Percentiles rank a stretch among this genome's conserved stretches.
phyloP scores from a whole-genome alignment of 2,329 filamentous ascomycete species.

The Neonectria ditissima region DNA sequence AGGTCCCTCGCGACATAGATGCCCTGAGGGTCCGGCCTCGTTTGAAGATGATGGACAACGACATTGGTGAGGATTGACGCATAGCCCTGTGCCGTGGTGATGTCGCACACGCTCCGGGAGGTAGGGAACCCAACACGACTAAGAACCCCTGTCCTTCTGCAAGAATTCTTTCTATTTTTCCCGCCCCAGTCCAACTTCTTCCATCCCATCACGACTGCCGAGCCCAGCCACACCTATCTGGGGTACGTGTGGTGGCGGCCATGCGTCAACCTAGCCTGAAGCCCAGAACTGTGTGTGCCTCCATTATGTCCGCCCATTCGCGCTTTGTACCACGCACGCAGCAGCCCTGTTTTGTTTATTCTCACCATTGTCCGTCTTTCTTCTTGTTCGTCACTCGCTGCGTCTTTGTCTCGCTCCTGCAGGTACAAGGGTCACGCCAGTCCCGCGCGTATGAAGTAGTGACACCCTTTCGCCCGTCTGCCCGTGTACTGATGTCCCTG shows the following conservation, averaged over 20 bases:
- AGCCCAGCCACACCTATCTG: slow-evolving; percentile 6
- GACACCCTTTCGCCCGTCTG: slow-evolving; percentile 3
- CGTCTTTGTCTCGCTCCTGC: slow-evolving; percentile 18
- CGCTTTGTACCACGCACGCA: not conserved
- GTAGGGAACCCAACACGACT: slow-evolving; percentile 3
- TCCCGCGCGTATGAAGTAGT: slow-evolving; percentile 2
- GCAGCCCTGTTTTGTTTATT: not conserved
- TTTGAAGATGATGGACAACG: not conserved
- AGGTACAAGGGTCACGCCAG: slow-evolving; percentile 8
- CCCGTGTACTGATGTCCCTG: slow-evolving; percentile 1
- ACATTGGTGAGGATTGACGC: not conserved
- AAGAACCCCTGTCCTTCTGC: slow-evolving; percentile 9
- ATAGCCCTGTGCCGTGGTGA: slow-evolving; percentile 4
- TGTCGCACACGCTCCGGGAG: not conserved
- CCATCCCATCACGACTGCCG: slow-evolving; percentile 3
- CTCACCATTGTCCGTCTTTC: not conserved
- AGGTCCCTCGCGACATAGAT: slow-evolving; percentile 11
- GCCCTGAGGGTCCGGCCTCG: not conserved
- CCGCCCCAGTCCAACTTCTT: slow-evolving; percentile 3
- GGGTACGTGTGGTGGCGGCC: slow-evolving; percentile 6
- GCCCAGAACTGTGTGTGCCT: not conserved
- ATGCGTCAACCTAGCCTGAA: not conserved
- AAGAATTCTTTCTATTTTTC: slow-evolving; percentile 4
- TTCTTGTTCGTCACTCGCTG: not conserved
- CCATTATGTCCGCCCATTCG: too few species aligned